Base-by-base conservation (phyloP, 2,329 filamentous ascomycete species). In the Fusarium nelsonii region DNA sequence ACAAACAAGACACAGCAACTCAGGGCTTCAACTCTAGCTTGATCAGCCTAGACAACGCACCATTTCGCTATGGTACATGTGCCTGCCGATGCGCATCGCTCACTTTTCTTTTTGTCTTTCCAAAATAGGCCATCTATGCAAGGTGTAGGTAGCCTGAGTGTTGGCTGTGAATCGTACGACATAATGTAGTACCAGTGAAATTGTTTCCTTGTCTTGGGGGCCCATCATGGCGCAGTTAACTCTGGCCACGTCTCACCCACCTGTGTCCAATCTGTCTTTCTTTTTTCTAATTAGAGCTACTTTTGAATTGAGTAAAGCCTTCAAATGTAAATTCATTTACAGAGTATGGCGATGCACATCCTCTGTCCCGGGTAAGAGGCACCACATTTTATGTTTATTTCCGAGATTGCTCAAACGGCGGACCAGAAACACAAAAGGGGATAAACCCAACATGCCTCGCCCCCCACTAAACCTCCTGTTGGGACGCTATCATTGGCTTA, bases 361-460 rank as follows among this genome's bases (percentile, higher is more conserved):
- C 43, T 18, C 14, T 5, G 5, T 26, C 20, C 58, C 58, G 49
- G 50, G 23, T 39, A 52, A 63, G 3, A 39, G n/a, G 32, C 16
- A 26, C n/a, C 20, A 15, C 18, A 32, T 43, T 43, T 41, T 44
- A 39, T 34, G 32, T 28, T 40, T 59, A 65, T 52, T 59, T 59
- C 62, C 60, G 62, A 52, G 60, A 64, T 58, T 64, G 52, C n/a
- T 30, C 41, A 46, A 58, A 43, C 37, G 28, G 60, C 45, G 51
- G 58, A 34, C 32, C 45, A 34, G 28, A 36, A 28, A 28, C 16
- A 12, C 48, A 36, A 46, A 64, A 48, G 34, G 46, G 60, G 36
- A 62, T 50, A 48, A 40, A 43, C 30, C 26, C 53, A 36, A 49
- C 32, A 57, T 39, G 3, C n/a, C 12, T 32, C 11, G 6, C 18